Conservation (phyloP, 495 filamentous ascomycete genomes). For the Hypomontagnella monticulosa region DNA sequence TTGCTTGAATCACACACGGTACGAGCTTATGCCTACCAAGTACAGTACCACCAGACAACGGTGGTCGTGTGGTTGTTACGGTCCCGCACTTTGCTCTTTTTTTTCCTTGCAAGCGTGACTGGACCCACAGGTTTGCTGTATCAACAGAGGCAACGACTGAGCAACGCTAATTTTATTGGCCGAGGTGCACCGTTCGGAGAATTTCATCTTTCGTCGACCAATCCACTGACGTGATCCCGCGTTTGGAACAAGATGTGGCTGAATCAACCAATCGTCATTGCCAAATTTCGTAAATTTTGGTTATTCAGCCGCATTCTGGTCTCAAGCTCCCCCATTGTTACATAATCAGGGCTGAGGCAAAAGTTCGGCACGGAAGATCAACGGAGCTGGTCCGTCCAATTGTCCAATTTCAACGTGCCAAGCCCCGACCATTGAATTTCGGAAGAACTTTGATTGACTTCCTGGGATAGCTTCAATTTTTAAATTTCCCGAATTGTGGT, state of each 20-base stretch:
- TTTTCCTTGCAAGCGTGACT: conserved; percentile 32
- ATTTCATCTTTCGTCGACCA: conserved; percentile 29
- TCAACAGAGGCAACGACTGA: conserved; percentile 61
- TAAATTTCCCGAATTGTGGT: conserved; percentile 21
- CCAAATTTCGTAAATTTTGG: neutral
- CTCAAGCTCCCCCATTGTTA: no score
- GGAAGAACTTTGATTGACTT: conserved; percentile 44
- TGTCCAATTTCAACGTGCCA: neutral
- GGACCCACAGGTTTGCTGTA: conserved; percentile 38
- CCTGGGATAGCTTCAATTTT: conserved; percentile 43
- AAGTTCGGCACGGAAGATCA: no score
- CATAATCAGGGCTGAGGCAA: no score
- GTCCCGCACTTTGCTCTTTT: conserved; percentile 38
- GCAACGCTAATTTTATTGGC: conserved; percentile 59
- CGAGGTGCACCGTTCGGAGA: conserved; percentile 9
- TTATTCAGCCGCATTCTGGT: conserved; percentile 20
- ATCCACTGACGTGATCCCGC: conserved; percentile 47
- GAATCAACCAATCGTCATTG: conserved; percentile 20
- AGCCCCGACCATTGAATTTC: conserved; percentile 22
- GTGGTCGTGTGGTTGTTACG: conserved; percentile 14
- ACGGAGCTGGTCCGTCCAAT: no score
- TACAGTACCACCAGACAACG: conserved; percentile 22
- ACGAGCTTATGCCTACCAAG: conserved; percentile 29
- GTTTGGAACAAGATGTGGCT: conserved; percentile 21
- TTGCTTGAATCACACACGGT: conserved; percentile 33